Conservation (phyloP, 306 rosid genomes). For the Delonix regia region DNA sequence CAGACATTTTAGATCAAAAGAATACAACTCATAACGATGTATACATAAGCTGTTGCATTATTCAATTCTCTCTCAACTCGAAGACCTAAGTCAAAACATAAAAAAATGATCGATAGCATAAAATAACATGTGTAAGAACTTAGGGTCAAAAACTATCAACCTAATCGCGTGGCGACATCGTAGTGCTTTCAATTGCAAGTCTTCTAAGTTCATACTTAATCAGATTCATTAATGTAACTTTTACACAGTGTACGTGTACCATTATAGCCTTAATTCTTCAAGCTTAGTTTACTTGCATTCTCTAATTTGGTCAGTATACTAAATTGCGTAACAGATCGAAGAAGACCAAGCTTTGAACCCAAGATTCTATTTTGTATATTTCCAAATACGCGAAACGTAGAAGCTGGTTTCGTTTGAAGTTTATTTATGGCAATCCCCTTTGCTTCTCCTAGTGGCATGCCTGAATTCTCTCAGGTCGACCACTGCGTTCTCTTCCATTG, state of each 20-base stretch:
- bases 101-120: neutral
- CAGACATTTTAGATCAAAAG: neutral
- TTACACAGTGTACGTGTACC: conserved; percentile 27
- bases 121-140: neutral
- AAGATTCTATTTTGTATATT: conserved; percentile 35
- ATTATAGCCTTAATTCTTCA: conserved; percentile 23
- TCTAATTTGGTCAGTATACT: conserved; percentile 15
- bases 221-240: neutral
- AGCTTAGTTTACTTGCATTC: conserved; percentile 37
- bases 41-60: neutral
- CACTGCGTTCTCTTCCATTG: conserved; percentile 29
- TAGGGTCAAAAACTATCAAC: neutral
- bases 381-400: conserved; percentile 32
- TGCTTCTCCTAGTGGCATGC: conserved; percentile 72
- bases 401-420: conserved; percentile 31
- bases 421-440: conserved; percentile 51
- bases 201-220: neutral
- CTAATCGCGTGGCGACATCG: conserved; percentile 13
- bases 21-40: no score
- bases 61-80: neutral
- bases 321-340: neutral
- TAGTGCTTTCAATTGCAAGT: conserved; percentile 2
- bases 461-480: conserved; percentile 56
- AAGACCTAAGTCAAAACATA: neutral
- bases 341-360: conserved; percentile 35